Conservation (phyloP, 2,329 filamentous ascomycete genomes). For the Cyphellophora attinorum region DNA sequence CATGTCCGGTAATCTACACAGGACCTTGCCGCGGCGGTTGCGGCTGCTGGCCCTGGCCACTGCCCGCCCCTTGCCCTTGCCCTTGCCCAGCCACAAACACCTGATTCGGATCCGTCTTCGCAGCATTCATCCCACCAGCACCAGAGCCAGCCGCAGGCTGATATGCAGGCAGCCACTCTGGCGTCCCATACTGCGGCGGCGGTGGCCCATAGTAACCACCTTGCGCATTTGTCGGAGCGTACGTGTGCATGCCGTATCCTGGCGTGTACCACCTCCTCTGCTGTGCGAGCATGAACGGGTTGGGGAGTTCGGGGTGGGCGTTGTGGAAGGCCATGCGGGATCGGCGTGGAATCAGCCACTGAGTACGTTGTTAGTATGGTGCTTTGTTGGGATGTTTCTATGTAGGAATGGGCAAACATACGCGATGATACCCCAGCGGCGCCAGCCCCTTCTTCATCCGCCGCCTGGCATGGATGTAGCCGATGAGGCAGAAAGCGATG, state of each 20-base stretch:
- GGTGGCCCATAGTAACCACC: neutral
- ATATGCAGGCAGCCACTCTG: slow-evolving; percentile 18
- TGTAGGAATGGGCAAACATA: slow-evolving; percentile 23
- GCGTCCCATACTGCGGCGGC: slow-evolving; percentile 12
- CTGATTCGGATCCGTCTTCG: slow-evolving; percentile 15
- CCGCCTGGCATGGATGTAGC: slow-evolving; percentile 60
- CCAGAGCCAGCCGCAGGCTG: slow-evolving; percentile 13
- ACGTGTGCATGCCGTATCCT: neutral
- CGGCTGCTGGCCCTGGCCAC: slow-evolving; percentile 5
- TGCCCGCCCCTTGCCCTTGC: slow-evolving; percentile 1
- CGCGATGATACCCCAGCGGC: slow-evolving; percentile 61
- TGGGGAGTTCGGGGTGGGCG: slow-evolving; percentile 18
- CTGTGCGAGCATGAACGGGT: slow-evolving; percentile 11
- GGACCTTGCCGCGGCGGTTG: too few relatives aligned
- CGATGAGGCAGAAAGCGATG: slow-evolving; percentile 54
- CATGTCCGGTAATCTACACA: too few relatives aligned
- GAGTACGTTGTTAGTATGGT: too few relatives aligned
- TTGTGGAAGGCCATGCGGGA: slow-evolving; percentile 20
- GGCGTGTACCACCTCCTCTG: neutral
- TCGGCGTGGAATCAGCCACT: slow-evolving; percentile 34
- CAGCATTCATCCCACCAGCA: slow-evolving; percentile 20
- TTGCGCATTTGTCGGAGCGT: neutral
- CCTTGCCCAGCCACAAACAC: neutral
- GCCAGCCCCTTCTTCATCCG: slow-evolving; percentile 56
- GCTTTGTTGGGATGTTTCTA: too few relatives aligned